These are phyloP conservation scores for Guillardia theta DNA, from an alignment of 78 protist species.

Conservation along the genomic window DNA sequence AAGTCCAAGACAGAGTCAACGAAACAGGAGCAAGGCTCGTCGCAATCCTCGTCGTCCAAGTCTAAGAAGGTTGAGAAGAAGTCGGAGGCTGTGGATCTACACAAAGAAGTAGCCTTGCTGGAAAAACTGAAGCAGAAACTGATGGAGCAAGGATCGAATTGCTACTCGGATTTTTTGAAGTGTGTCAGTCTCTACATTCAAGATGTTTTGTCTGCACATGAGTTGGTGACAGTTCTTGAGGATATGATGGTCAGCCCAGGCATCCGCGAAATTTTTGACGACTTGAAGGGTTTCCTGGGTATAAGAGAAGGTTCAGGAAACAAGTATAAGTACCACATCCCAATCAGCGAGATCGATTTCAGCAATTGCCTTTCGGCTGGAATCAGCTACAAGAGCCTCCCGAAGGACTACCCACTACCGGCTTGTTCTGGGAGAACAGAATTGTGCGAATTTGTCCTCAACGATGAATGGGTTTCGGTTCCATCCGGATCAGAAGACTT, in stretches of 20 bases:
- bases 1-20: too few species aligned
- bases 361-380: background rate
- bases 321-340: background rate
- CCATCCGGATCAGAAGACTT: constrained; percentile 34
- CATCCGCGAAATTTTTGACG: background rate
- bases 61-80: too few species aligned
- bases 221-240: constrained; percentile 14
- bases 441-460: background rate
- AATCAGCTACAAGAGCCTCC: background rate
- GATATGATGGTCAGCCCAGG: background rate
- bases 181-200: background rate
- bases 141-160: background rate
- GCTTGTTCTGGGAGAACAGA: background rate
- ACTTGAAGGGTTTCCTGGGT: background rate
- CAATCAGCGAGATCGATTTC: constrained; percentile 35
- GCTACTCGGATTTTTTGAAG: constrained; percentile 25
- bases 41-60: too few species aligned
- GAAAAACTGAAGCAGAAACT: background rate
- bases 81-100: too few species aligned
- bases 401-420: constrained; percentile 6
- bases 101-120: background rate
- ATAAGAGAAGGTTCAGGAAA: background rate
- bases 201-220: background rate
- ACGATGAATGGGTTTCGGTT: constrained; percentile 26
- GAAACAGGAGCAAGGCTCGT: too few species aligned